Evolutionary conservation across 148 eudicot species (phyloP), one percentile per base, ranked within the genome.

Genomic region (Chenopodium berlandieri): DNA sequence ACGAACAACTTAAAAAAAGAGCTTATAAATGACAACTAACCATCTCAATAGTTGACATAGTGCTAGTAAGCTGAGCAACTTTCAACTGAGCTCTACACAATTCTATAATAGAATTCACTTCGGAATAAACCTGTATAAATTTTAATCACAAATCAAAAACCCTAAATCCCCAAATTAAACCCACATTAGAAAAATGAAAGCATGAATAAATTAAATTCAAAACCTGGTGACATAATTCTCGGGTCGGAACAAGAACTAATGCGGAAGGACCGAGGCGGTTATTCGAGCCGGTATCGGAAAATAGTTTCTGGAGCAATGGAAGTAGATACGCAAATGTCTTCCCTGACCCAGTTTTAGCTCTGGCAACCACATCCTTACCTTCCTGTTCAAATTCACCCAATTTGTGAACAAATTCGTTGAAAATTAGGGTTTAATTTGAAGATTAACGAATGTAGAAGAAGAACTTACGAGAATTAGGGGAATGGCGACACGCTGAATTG

Each of bases 331-430:
- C 98, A 71, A 90, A 92, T 25, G 99, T 97, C 88, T 97, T 97
- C 4, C 97, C 99, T 1, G 99, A 97, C 62, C 99, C 99, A 1
- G 99, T 97, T 78, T 97, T 93, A 2, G 99, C 97, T 80, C 97
- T 87, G 6, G 99, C 98, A 76, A 97, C 93, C 25, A 96, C 97
- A 80, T 96, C 99, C 83, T 96, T 92, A 1, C 99, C 99, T 85
- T 92, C 94, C 99, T 94, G 79, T 37, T 75, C 56, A 50, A 34
- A 1, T 77, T 40, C 2, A 77, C 2, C 13, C 22, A 30, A 52
- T 4, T 27, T 27, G 47, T 12, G 22, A 54, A 80, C 2, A 64
- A 85, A 75, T 1, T 65, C 54, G 0, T 17, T 22, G 14, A 71
- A 37, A 70, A 9, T 78, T 66, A 16, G 64, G 22, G 54, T 30